A percentile compares a stretch with the other conserved stretches of the same genome.
Conservation (phyloP, 441 rosid species). For the Viola pubescens region DNA sequence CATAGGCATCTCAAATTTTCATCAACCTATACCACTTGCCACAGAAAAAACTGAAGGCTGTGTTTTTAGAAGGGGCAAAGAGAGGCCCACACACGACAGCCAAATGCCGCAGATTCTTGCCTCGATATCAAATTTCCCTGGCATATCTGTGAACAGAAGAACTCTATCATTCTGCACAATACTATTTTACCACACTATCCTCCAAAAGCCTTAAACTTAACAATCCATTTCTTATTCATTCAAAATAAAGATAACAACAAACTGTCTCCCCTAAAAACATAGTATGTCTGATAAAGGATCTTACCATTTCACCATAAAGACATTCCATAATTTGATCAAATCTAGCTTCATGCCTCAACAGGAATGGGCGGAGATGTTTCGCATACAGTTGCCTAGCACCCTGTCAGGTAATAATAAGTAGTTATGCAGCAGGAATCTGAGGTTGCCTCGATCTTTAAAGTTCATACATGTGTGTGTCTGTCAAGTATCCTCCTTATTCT, state of each 20-base stretch:
- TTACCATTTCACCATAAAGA: slow-evolving; percentile 42
- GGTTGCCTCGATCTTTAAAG: neutral
- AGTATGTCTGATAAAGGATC: slow-evolving; percentile 1
- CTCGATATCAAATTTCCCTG: no score
- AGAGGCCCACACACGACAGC: no score
- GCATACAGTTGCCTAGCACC: slow-evolving; percentile 49
- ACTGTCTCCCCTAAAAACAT: neutral
- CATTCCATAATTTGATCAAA: slow-evolving; percentile 39
- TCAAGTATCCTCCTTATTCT: no score
- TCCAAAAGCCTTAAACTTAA: slow-evolving; percentile 4
- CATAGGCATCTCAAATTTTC: slow-evolving; percentile 3
- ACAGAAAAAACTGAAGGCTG: neutral
- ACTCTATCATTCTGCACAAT: neutral
- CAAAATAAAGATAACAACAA: no score
- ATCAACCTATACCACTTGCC: neutral
- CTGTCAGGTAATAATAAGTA: slow-evolving; percentile 25
- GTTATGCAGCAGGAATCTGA: neutral
- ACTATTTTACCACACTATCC: neutral
- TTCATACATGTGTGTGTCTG: neutral
- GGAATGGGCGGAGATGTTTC: slow-evolving; percentile 49
- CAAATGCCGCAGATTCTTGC: no score
- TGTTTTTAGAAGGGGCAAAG: no score
- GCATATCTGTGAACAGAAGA: no score
- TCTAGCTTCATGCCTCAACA: slow-evolving; percentile 53
- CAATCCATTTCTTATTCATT: neutral